These are phyloP conservation scores for Phoma sp. DNA, from an alignment of 2,329 filamentous ascomycete species.

Conservation along the genomic window DNA sequence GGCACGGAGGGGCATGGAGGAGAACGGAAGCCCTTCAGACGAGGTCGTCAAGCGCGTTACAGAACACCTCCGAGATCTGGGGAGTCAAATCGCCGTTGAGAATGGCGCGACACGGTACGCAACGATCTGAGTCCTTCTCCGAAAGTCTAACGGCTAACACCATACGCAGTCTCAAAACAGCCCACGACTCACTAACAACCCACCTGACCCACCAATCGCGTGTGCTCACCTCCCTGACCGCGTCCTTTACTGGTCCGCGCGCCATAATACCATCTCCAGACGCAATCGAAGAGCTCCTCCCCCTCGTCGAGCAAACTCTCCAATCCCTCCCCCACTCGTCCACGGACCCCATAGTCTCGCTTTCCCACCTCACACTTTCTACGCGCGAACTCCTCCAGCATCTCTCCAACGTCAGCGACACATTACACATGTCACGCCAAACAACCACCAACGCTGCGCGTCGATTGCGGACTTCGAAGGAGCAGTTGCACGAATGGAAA, in stretches of 20 bases:
- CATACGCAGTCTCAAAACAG: slow-evolving; percentile 69
- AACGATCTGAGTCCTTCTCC: background rate
- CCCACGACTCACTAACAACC: slow-evolving; percentile 75
- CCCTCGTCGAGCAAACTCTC: slow-evolving; percentile 69
- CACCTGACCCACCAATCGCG: slow-evolving; percentile 79
- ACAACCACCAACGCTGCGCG: slow-evolving; percentile 82
- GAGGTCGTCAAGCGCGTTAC: slow-evolving; percentile 72
- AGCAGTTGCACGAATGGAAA: slow-evolving; percentile 84
- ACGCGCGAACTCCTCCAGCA: slow-evolving; percentile 77
- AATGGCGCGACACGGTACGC: slow-evolving; percentile 72
- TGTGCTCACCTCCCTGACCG: slow-evolving; percentile 74
- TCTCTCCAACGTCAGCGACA: slow-evolving; percentile 86
- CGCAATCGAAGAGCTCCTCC: slow-evolving; percentile 71
- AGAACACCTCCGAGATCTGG: slow-evolving; percentile 73
- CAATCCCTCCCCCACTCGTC: slow-evolving; percentile 72
- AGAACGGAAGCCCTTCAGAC: slow-evolving; percentile 68
- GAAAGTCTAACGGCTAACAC: slow-evolving; percentile 21
- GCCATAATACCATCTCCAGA: slow-evolving; percentile 68
- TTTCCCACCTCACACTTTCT: slow-evolving; percentile 70
- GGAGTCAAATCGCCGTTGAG: slow-evolving; percentile 74
- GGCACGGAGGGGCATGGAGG: slow-evolving; percentile 67
- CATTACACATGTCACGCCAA: slow-evolving; percentile 91
- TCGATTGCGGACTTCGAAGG: slow-evolving; percentile 79
- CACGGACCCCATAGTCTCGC: slow-evolving; percentile 67
- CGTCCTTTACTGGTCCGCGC: slow-evolving; percentile 73